Evolutionary conservation across 495 filamentous ascomycete genomes (phyloP).

Genomic region (Immersiella caudata): DNA sequence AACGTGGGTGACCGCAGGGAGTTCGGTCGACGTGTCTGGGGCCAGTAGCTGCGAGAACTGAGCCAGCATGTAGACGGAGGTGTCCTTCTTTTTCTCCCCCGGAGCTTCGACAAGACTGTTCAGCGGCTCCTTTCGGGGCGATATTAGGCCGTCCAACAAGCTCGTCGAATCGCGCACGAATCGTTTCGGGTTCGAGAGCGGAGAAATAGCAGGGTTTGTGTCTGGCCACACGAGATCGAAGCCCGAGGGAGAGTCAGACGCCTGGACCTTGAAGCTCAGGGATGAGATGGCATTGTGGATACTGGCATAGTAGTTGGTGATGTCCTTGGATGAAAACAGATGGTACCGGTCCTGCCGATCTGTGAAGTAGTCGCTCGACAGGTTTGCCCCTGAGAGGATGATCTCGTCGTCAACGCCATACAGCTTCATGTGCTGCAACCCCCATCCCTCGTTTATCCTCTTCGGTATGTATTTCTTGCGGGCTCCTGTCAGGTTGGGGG

Average conservation of each 20-base stretch:
- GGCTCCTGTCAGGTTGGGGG: conserved; percentile 88
- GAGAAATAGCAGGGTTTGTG: conserved; percentile 70
- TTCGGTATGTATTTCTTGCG: conserved; percentile 81
- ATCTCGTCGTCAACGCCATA: conserved; percentile 97
- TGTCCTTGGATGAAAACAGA: conserved; percentile 73
- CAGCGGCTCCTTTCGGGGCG: conserved; percentile 33
- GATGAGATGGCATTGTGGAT: conserved; percentile 77
- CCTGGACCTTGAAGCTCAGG: conserved; percentile 78
- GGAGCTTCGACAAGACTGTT: conserved; percentile 26
- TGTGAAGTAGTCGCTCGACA: conserved; percentile 94
- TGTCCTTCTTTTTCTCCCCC: conserved; percentile 50
- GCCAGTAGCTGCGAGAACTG: conserved; percentile 83
- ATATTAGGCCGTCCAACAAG: conserved; percentile 66
- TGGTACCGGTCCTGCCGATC: conserved; percentile 96
- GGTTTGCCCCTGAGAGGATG: conserved; percentile 91
- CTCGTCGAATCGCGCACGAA: conserved; percentile 71
- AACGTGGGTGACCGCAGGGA: conserved; percentile 74
- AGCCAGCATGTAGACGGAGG: conserved; percentile 80
- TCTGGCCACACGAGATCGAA: conserved; percentile 80
- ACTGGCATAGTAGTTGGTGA: conserved; percentile 79
- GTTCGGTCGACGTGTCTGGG: conserved; percentile 83
- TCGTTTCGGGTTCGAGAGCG: conserved; percentile 65
- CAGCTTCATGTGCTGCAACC: conserved; percentile 98
- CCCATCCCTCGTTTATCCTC: conserved; percentile 97
- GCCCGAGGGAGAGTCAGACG: conserved; percentile 59